Percentiles rank a stretch among this genome's conserved stretches.
Conservation (phyloP, 2,329 filamentous ascomycete genomes). For the Arachnomyces sp. region DNA sequence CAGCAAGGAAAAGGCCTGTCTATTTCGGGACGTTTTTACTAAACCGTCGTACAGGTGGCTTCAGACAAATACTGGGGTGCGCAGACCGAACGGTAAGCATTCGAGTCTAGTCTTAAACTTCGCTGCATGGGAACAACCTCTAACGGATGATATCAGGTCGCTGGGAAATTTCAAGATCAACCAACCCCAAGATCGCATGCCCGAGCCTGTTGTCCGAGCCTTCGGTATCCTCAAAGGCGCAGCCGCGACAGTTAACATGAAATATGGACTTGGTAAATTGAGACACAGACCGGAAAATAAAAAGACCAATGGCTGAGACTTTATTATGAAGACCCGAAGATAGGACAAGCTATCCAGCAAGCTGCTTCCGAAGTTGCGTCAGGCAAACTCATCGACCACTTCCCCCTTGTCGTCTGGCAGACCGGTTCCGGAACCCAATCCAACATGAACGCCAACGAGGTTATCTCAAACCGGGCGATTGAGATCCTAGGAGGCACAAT, state of each 20-base stretch:
- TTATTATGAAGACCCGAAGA: constrained; percentile 61
- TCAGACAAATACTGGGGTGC: constrained; percentile 97
- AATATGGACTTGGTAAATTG: constrained; percentile 64
- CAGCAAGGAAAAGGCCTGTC: not conserved
- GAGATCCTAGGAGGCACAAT: constrained; percentile 90
- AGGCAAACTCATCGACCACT: constrained; percentile 91
- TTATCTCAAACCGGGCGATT: constrained; percentile 98
- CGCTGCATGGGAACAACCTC: not conserved
- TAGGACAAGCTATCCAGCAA: constrained; percentile 89
- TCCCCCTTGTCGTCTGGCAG: constrained; percentile 98
- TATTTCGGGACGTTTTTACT: constrained; percentile 8
- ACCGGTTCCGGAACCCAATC: constrained; percentile 97
- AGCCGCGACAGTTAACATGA: constrained; percentile 91
- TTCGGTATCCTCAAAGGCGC: constrained; percentile 98
- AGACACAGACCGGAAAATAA: constrained; percentile 3
- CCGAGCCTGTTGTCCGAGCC: constrained; percentile 78
- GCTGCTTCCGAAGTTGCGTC: constrained; percentile 88
- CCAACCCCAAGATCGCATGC: constrained; percentile 98
- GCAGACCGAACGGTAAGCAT: constrained; percentile 69
- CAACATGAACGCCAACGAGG: constrained; percentile 99
- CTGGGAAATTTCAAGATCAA: constrained; percentile 99
- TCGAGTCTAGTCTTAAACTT: constrained; percentile 5
- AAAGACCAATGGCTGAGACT: constrained; percentile 10
- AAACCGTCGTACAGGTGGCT: constrained; percentile 48
- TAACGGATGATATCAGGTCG: constrained; percentile 43